phyloP scores from a whole-genome alignment of 805 yeast genomes.

The Kazachstania africana region DNA sequence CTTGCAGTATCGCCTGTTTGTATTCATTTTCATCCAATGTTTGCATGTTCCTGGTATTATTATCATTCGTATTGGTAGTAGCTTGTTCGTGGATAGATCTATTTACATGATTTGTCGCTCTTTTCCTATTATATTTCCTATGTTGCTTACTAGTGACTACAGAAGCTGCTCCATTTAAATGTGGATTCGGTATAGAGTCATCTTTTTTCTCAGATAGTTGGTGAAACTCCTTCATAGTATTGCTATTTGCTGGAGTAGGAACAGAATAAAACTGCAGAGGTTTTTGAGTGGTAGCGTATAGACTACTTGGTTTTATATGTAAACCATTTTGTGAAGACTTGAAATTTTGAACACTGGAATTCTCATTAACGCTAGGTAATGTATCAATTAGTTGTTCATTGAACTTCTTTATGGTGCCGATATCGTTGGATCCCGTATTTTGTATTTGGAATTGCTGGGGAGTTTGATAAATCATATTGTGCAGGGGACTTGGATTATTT shows the following conservation, averaged over 20 bases:
- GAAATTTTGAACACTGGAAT: conserved; percentile 18
- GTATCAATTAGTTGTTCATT: neutral
- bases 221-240: neutral
- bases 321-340: neutral
- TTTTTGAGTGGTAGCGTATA: neutral
- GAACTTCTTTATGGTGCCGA: neutral
- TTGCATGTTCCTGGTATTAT: neutral
- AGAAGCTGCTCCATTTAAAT: neutral
- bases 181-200: neutral
- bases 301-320: neutral
- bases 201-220: neutral
- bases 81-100: neutral
- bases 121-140: no score
- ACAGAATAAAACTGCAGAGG: no score
- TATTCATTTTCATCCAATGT: conserved; percentile 13
- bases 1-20: conserved; percentile 21
- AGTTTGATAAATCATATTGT: conserved; percentile 23
- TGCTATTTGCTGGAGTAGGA: neutral
- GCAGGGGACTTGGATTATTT: conserved; percentile 24
- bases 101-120: neutral
- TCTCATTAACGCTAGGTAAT: neutral
- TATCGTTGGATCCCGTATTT: neutral
- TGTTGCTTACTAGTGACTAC: neutral
- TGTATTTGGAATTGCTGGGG: conserved; percentile 15
- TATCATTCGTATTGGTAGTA: neutral